phyloP scores from a whole-genome alignment of 2,329 filamentous ascomycete species.

The Didymella exigua region DNA sequence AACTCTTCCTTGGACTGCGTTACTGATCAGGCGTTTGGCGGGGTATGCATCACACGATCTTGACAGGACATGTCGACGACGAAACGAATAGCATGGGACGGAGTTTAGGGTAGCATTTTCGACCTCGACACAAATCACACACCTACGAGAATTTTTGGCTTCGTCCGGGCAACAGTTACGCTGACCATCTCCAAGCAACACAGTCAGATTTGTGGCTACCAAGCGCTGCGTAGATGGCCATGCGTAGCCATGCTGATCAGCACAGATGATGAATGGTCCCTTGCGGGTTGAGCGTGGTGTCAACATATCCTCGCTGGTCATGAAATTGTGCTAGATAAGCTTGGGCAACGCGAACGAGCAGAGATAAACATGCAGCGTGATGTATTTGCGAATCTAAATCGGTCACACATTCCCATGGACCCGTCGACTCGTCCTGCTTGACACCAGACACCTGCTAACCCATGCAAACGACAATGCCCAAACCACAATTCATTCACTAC shows the following conservation, averaged over 20 bases:
- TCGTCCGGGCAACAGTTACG: too few relatives aligned
- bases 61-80: not conserved
- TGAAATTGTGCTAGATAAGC: too few relatives aligned
- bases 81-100: slow-evolving; percentile 16
- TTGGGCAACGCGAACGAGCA: too few relatives aligned
- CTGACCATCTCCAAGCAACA: too few relatives aligned
- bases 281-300: too few relatives aligned
- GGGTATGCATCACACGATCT: not conserved
- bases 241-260: too few relatives aligned
- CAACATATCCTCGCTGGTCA: too few relatives aligned
- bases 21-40: not conserved
- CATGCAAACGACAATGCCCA: slow-evolving; percentile 13
- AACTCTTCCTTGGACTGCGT: not conserved
- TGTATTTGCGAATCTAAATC: not conserved
- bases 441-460: slow-evolving; percentile 16
- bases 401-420: not conserved
- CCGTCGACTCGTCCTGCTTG: not conserved
- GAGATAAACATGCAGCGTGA: not conserved
- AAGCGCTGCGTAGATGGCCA: too few relatives aligned
- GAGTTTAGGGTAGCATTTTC: slow-evolving; percentile 13
- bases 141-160: not conserved
- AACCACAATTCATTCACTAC: not conserved
- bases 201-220: too few relatives aligned
- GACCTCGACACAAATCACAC: not conserved
- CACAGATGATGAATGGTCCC: too few relatives aligned